Evolutionary conservation across 1,139 yeast genomes (phyloP).

Genomic region (Insectozyma bohioensis): DNA sequence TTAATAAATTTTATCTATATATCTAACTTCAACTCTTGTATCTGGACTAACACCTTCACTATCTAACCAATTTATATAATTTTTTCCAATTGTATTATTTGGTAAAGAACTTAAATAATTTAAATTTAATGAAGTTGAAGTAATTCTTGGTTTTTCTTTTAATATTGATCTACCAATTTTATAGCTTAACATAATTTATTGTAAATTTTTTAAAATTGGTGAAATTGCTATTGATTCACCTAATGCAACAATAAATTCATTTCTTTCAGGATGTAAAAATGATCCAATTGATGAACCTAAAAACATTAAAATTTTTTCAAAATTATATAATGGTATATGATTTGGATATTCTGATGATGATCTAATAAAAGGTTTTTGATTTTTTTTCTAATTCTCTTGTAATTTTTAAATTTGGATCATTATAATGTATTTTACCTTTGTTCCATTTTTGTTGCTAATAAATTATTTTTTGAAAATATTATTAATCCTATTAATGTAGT

Average conservation of each 20-base stretch:
- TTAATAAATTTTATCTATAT: conserved; percentile 87
- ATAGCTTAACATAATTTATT: conserved; percentile 73
- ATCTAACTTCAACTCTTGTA: conserved; percentile 83
- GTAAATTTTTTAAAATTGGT: conserved; percentile 58
- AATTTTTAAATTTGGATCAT: conserved; percentile 29
- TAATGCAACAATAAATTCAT: conserved; percentile 83
- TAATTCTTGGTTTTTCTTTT: conserved; percentile 79
- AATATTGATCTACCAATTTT: conserved; percentile 75
- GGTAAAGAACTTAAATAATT: conserved; percentile 62
- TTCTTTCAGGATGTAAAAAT: conserved; percentile 75
- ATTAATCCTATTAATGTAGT: conserved; percentile 24
- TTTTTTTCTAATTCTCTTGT: conserved; percentile 11
- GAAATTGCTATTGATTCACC: conserved; percentile 91
- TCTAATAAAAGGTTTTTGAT: conserved; percentile 34
- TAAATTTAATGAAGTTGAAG: conserved; percentile 67
- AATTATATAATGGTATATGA: conserved; percentile 69
- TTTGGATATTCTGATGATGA: conserved; percentile 64
- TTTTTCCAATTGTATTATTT: conserved; percentile 71
- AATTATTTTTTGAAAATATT: conserved; percentile 49
- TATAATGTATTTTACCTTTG: conserved; percentile 51
- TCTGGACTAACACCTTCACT: conserved; percentile 92
- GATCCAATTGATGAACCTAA: conserved; percentile 83
- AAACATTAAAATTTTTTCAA: conserved; percentile 66
- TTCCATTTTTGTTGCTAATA: conserved; percentile 59
- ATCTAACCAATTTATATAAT: conserved; percentile 79